phyloP scores from a whole-genome alignment of 1,284 basidiomycete species.

The Apiotrichum veenhuisii region DNA sequence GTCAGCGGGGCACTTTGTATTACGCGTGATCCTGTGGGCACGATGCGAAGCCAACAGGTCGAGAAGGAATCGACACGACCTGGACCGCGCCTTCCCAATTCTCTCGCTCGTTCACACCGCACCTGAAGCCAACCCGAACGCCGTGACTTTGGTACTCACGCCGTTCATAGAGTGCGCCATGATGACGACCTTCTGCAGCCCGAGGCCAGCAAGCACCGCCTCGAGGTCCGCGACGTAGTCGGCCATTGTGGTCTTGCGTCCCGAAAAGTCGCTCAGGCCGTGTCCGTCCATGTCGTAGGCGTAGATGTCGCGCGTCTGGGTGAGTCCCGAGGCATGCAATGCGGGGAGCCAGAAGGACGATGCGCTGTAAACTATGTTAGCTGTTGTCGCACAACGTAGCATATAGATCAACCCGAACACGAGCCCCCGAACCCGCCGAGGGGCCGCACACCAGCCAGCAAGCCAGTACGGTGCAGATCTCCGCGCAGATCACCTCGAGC shows the following conservation, averaged over 20 bases:
- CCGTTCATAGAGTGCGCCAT: slow-evolving; percentile 36
- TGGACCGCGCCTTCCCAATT: too few relatives aligned
- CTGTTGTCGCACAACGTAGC: too few relatives aligned
- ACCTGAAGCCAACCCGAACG: too few relatives aligned
- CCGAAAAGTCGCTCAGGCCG: slow-evolving; percentile 23
- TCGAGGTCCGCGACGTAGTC: slow-evolving; percentile 24
- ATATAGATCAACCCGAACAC: too few relatives aligned
- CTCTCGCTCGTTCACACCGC: too few relatives aligned
- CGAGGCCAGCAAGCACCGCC: slow-evolving; percentile 18
- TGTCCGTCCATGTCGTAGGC: slow-evolving; percentile 33
- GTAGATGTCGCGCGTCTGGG: slow-evolving; percentile 18
- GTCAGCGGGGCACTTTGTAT: neutral
- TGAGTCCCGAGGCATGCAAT: slow-evolving; percentile 13
- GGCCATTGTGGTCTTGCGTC: slow-evolving; percentile 13
- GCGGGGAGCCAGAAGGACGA: slow-evolving; percentile 48
- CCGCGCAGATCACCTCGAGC: too few relatives aligned
- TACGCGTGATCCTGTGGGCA: too few relatives aligned
- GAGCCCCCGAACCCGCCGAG: too few relatives aligned
- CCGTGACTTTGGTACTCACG: slow-evolving; percentile 21
- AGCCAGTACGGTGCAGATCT: too few relatives aligned
- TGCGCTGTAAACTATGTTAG: slow-evolving; percentile 9
- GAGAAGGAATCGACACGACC: too few relatives aligned
- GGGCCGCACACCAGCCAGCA: too few relatives aligned
- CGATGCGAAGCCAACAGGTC: too few relatives aligned
- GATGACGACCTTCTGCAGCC: slow-evolving; percentile 22